A percentile compares a stretch with the other conserved stretches of the same genome.
Evolutionary conservation across 441 rosid species (phyloP).

Genomic region (Gossypium lobatum): DNA sequence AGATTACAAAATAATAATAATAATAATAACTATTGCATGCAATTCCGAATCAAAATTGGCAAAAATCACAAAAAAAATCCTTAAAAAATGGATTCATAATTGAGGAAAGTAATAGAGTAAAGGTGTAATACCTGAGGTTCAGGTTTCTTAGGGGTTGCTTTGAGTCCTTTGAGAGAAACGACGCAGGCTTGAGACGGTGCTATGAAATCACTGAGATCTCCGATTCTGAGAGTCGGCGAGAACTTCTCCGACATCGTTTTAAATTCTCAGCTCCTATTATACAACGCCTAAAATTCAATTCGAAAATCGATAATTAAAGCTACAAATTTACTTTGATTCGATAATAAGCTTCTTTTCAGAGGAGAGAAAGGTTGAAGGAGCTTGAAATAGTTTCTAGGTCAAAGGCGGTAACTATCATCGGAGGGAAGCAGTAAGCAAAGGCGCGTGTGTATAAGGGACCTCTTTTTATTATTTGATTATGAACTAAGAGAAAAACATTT

Average conservation of each 20-base stretch:
- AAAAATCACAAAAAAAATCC: not conserved
- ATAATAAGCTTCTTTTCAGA: not conserved
- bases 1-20: not conserved
- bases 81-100: conserved; percentile 27
- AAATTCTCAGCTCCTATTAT: conserved; percentile 3
- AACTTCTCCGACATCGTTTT: conserved; percentile 73
- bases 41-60: not conserved
- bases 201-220: conserved; percentile 93
- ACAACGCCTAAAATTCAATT: not conserved
- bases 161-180: conserved; percentile 56
- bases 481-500: too few species aligned
- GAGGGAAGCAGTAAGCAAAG: not conserved
- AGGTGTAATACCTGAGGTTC: conserved; percentile 43
- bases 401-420: not conserved
- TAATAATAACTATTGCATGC: not conserved
- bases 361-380: not conserved
- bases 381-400: not conserved
- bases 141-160: conserved; percentile 37
- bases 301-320: not conserved
- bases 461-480: not conserved
- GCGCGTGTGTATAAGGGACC: not conserved
- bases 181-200: conserved; percentile 91
- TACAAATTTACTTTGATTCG: not conserved
- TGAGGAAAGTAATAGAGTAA: conserved; percentile 19
- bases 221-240: conserved; percentile 76